A percentile compares a stretch with the other conserved stretches of the same genome.
phyloP scores from a whole-genome alignment of 2,329 filamentous ascomycete species.

The Ophiostoma novo-ulmi region DNA sequence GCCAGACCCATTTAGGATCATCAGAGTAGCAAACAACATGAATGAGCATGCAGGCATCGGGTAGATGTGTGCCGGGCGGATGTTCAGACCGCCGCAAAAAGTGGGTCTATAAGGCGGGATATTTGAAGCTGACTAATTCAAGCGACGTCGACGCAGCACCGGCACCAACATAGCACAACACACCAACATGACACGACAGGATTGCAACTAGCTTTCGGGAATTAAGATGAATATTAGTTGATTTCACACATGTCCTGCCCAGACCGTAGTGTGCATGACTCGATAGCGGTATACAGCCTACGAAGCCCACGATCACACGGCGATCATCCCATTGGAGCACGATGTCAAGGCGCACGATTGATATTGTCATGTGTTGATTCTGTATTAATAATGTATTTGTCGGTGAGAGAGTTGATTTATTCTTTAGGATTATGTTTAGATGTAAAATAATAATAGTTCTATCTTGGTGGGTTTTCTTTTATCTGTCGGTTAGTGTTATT shows the following conservation, averaged over 20 bases:
- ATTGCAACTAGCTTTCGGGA: not conserved
- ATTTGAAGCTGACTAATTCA: not conserved
- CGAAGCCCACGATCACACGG: not conserved
- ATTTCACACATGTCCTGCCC: no score
- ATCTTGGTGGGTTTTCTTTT: no score
- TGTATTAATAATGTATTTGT: not conserved
- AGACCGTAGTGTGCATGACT: not conserved
- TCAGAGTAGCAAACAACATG: not conserved
- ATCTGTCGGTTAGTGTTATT: no score
- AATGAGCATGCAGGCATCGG: not conserved
- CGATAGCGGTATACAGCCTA: not conserved
- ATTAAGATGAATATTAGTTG: not conserved
- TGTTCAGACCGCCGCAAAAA: conserved; percentile 1
- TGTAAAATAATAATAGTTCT: no score
- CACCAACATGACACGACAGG: not conserved
- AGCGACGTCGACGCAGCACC: not conserved
- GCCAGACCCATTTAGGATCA: no score
- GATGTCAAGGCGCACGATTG: not conserved
- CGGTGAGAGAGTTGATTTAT: not conserved
- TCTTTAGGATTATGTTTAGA: no score
- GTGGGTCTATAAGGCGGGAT: not conserved
- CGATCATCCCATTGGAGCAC: not conserved
- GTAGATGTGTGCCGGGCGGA: not conserved
- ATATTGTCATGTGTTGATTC: no score
- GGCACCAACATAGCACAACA: not conserved